A percentile compares a stretch with the other conserved stretches of the same genome.
Evolutionary conservation across 2,329 filamentous ascomycete species (phyloP).

Genomic region (Nannizziopsis barbatae): DNA sequence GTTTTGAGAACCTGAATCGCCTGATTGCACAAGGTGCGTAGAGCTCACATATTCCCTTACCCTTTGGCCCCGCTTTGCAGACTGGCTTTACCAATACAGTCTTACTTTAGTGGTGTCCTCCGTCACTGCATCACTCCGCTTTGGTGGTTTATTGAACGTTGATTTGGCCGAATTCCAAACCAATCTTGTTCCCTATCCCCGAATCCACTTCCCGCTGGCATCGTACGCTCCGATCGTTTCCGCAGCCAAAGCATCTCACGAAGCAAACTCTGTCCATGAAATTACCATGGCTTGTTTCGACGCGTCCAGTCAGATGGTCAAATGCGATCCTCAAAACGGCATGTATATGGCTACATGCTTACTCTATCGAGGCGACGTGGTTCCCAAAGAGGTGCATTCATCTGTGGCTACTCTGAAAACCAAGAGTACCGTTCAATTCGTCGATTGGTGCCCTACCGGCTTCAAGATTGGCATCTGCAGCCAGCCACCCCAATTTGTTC

Average conservation of each 20-base stretch:
- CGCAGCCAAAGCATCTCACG: slow-evolving; percentile 63
- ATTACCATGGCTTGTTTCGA: slow-evolving; percentile 51
- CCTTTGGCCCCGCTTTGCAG: neutral
- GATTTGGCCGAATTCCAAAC: slow-evolving; percentile 60
- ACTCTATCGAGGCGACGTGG: slow-evolving; percentile 55
- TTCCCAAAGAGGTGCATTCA: slow-evolving; percentile 50
- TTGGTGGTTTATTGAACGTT: slow-evolving; percentile 56
- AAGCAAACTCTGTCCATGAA: slow-evolving; percentile 94
- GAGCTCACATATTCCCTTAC: neutral
- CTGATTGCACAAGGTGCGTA: slow-evolving; percentile 57
- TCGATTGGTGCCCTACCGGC: slow-evolving; percentile 58
- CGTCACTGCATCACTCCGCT: slow-evolving; percentile 54
- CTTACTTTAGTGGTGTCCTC: slow-evolving; percentile 50
- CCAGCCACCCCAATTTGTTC: slow-evolving; percentile 46
- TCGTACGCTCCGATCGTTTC: slow-evolving; percentile 54
- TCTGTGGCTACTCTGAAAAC: slow-evolving; percentile 53
- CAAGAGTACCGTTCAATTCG: slow-evolving; percentile 53
- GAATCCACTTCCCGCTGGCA: slow-evolving; percentile 57
- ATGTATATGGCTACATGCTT: slow-evolving; percentile 60
- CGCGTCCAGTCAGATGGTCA: slow-evolving; percentile 59
- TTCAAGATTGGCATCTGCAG: slow-evolving; percentile 61
- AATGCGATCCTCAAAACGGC: slow-evolving; percentile 54
- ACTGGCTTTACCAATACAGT: slow-evolving; percentile 8
- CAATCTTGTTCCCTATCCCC: slow-evolving; percentile 56
- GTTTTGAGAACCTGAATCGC: slow-evolving; percentile 55